These are phyloP conservation scores for Orbilia blumenaviensis DNA, from an alignment of 2,329 filamentous ascomycete species.

Conservation along the genomic window DNA sequence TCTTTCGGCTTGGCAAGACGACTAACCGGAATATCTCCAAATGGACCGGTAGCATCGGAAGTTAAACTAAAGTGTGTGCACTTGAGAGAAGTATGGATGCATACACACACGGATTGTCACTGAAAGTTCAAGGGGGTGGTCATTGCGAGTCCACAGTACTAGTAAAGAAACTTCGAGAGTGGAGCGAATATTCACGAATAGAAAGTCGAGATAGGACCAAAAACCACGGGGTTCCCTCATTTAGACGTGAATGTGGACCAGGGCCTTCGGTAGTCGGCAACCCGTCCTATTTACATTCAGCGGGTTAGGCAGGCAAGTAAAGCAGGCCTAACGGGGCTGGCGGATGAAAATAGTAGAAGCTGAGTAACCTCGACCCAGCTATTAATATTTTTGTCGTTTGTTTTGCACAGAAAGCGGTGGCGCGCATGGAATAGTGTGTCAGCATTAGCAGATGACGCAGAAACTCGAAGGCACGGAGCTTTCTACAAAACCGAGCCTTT, in stretches of 20 bases:
- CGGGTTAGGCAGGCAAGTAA: not conserved
- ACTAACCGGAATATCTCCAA: slow-evolving; percentile 1
- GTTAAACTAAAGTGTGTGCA: not conserved
- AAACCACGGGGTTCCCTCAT: slow-evolving; percentile 17
- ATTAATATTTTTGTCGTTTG: not conserved
- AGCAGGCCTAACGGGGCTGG: slow-evolving; percentile 21
- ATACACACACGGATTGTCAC: not conserved
- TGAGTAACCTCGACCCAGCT: slow-evolving; percentile 5
- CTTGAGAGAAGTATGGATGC: not conserved
- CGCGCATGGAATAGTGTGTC: slow-evolving; percentile 30
- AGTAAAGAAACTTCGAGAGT: not conserved
- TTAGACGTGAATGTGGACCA: slow-evolving; percentile 11
- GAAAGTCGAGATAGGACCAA: slow-evolving; percentile 8
- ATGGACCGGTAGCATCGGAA: slow-evolving; percentile 11
- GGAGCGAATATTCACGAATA: slow-evolving; percentile 8
- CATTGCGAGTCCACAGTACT: no score
- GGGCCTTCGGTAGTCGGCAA: slow-evolving; percentile 43
- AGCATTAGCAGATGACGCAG: slow-evolving; percentile 48
- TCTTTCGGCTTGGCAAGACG: not conserved
- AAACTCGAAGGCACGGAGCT: not conserved
- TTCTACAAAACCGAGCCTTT: slow-evolving; percentile 14
- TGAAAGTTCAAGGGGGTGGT: not conserved
- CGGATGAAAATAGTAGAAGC: slow-evolving; percentile 25
- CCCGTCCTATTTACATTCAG: not conserved
- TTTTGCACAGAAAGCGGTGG: not conserved